A percentile compares a stretch with the other conserved stretches of the same genome.
These are phyloP conservation scores for Tetrahymena elliotti DNA, from an alignment of 73 alveolate species.

Conservation along the genomic window DNA sequence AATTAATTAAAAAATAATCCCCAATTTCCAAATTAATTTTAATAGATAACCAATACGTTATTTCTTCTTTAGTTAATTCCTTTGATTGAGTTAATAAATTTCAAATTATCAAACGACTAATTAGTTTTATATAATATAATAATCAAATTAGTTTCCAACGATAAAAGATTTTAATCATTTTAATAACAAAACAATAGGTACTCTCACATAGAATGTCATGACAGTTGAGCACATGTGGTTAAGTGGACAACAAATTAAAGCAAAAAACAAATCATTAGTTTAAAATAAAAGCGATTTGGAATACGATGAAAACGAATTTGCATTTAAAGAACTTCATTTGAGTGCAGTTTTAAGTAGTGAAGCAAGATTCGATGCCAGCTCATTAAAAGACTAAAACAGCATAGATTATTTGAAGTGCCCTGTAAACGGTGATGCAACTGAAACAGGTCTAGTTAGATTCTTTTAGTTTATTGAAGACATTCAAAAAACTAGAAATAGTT, in stretches of 20 bases:
- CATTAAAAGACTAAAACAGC: neutral
- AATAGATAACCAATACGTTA: no score
- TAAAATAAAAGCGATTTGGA: constrained; percentile 6
- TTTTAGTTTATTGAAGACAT: constrained; percentile 63
- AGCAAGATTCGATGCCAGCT: constrained; percentile 16
- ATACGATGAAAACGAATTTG: constrained; percentile 21
- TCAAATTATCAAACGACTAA: neutral
- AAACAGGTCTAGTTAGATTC: constrained; percentile 84
- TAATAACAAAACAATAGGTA: neutral
- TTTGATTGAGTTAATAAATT: no score
- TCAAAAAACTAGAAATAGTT: constrained; percentile 31
- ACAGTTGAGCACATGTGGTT: constrained; percentile 84
- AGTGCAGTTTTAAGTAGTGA: constrained; percentile 26
- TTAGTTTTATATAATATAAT: no score
- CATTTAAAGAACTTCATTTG: neutral
- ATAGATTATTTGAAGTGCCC: constrained; percentile 10
- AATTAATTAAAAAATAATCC: neutral
- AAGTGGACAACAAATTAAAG: constrained; percentile 25
- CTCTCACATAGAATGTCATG: constrained; percentile 87
- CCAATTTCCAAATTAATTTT: neutral
- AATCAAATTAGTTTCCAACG: no score
- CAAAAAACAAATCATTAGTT: constrained; percentile 10
- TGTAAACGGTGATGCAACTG: constrained; percentile 84
- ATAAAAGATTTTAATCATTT: neutral
- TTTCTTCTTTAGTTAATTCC: no score